A percentile compares a stretch with the other conserved stretches of the same genome.
These are phyloP conservation scores for Citrullus mucosospermus DNA, from an alignment of 306 rosid genomes.

Conservation along the genomic window DNA sequence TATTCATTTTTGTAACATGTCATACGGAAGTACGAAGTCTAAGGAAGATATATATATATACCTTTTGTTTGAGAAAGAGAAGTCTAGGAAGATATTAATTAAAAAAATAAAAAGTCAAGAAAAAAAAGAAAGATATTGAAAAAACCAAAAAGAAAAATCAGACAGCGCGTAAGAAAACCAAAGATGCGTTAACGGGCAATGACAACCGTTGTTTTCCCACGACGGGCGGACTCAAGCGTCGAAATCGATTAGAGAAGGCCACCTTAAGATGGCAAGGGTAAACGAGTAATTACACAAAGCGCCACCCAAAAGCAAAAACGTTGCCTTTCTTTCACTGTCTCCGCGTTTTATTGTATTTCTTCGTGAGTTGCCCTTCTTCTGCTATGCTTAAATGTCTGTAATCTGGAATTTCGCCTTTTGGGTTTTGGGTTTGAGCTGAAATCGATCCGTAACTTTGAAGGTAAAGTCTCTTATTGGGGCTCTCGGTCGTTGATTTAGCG, in stretches of 20 bases:
- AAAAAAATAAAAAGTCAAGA: neutral
- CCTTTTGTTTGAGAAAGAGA: too few relatives aligned
- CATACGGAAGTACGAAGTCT: neutral
- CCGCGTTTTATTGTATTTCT: neutral
- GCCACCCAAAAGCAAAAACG: neutral
- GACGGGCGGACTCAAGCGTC: neutral
- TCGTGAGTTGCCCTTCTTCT: neutral
- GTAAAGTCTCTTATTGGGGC: neutral
- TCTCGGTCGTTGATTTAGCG: conserved; percentile 10
- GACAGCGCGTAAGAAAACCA: neutral
- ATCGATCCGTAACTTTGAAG: neutral
- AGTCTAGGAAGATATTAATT: neutral
- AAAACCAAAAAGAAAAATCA: neutral
- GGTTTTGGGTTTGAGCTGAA: neutral
- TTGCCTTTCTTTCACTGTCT: neutral
- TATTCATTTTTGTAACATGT: too few relatives aligned
- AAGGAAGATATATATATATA: too few relatives aligned
- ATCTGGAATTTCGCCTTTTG: neutral
- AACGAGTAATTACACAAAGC: neutral
- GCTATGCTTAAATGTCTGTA: neutral
- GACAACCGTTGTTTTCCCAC: neutral
- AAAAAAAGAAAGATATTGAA: neutral
- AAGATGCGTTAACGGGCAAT: neutral
- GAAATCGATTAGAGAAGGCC: neutral
- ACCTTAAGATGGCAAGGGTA: neutral